phyloP scores from a whole-genome alignment of 2,329 filamentous ascomycete genomes.

The Scleromitrula shiraiana region DNA sequence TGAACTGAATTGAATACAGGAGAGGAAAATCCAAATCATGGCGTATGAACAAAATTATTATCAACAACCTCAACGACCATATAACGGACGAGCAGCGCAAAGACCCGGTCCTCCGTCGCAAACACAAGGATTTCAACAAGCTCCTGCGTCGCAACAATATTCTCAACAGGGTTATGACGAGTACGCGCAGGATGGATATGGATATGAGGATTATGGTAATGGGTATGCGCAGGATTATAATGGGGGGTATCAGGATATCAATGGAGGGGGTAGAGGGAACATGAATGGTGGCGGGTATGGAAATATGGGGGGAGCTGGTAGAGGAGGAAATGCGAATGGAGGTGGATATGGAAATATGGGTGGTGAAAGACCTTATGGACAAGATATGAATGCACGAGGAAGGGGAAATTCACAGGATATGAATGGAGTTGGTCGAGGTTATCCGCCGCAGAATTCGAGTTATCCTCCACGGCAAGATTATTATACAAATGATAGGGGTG shows the following conservation, averaged over 20 bases:
- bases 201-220: slow-evolving; percentile 24
- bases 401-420: slow-evolving; percentile 11
- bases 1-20: too few relatives aligned
- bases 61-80: slow-evolving; percentile 25
- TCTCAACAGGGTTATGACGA: slow-evolving; percentile 50
- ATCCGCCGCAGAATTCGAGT: slow-evolving; percentile 23
- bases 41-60: slow-evolving; percentile 28
- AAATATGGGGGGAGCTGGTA: slow-evolving; percentile 12
- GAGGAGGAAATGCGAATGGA: too few relatives aligned
- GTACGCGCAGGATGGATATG: slow-evolving; percentile 26
- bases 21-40: too few relatives aligned
- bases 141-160: slow-evolving; percentile 43
- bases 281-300: slow-evolving; percentile 12
- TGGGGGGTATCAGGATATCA: slow-evolving; percentile 23
- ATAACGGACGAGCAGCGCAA: slow-evolving; percentile 24
- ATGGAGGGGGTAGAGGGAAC: slow-evolving; percentile 22
- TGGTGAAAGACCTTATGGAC: slow-evolving; percentile 11
- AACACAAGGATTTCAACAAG: slow-evolving; percentile 24
- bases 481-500: slow-evolving; percentile 22
- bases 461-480: slow-evolving; percentile 26
- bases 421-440: slow-evolving; percentile 13
- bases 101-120: slow-evolving; percentile 22
- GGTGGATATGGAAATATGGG: slow-evolving; percentile 16
- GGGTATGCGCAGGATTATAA: slow-evolving; percentile 23
- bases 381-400: slow-evolving; percentile 24